These are phyloP conservation scores for Eragrostis curvula DNA, from an alignment of 176 grass and related monocot genomes.

Conservation along the genomic window DNA sequence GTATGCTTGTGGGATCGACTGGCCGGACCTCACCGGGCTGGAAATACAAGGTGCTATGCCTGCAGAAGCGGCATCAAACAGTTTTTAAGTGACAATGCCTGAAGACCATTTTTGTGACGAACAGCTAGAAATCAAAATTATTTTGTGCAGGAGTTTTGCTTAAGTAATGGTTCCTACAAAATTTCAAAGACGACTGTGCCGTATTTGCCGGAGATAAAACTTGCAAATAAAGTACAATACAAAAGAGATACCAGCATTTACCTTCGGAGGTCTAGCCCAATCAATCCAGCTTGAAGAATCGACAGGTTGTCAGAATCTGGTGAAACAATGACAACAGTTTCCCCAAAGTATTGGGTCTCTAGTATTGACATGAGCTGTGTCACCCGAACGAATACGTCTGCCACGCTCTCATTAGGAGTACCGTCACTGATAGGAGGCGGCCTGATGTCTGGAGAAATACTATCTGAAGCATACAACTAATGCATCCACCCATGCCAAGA, in stretches of 20 bases:
- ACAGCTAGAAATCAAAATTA: not conserved
- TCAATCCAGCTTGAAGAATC: constrained; percentile 87
- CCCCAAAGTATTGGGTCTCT: constrained; percentile 92
- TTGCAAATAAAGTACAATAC: constrained; percentile 4
- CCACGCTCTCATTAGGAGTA: constrained; percentile 90
- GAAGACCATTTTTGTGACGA: not conserved
- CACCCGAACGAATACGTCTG: constrained; percentile 87
- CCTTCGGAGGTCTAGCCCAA: constrained; percentile 88
- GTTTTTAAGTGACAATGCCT: not conserved
- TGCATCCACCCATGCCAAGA: constrained; percentile 13
- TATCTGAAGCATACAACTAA: constrained; percentile 90
- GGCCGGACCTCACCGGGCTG: constrained; percentile 71
- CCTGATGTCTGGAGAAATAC: constrained; percentile 80
- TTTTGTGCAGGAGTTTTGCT: not conserved
- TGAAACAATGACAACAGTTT: constrained; percentile 91
- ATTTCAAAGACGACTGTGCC: not conserved
- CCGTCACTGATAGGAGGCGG: constrained; percentile 86
- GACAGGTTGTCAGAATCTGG: constrained; percentile 93
- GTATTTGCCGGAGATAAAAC: not conserved
- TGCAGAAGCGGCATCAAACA: constrained; percentile 46
- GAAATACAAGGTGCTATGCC: constrained; percentile 84
- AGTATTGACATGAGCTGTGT: constrained; percentile 98
- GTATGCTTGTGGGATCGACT: constrained; percentile 88
- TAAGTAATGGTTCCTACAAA: not conserved
- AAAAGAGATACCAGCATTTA: constrained; percentile 17